Evolutionary conservation across 2,329 filamentous ascomycete genomes (phyloP).

Genomic region (Fusarium sp.): DNA sequence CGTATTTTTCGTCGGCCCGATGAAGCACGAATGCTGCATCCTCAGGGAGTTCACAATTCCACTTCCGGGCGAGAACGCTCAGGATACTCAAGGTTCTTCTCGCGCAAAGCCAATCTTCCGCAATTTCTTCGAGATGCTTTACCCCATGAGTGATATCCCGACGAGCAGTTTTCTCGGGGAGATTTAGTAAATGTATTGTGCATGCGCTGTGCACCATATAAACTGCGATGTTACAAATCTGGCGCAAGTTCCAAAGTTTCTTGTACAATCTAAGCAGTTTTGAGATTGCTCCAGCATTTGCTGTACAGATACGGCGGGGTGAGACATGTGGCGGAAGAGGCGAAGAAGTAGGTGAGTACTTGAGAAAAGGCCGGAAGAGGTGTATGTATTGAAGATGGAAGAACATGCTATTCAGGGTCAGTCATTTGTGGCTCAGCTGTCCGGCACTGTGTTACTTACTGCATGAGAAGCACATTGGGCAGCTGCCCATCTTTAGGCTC

Average conservation of each 20-base stretch:
- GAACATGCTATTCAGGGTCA: constrained; percentile 78
- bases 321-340: constrained; percentile 89
- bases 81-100: constrained; percentile 86
- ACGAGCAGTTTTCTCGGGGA: constrained; percentile 90
- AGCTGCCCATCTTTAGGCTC: constrained; percentile 90
- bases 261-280: constrained; percentile 96
- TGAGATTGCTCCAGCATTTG: constrained; percentile 88
- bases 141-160: constrained; percentile 91
- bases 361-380: constrained; percentile 93
- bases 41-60: constrained; percentile 86
- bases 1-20: constrained; percentile 82
- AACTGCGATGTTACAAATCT: constrained; percentile 96
- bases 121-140: constrained; percentile 93
- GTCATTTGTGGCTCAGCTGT: not conserved
- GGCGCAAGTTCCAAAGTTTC: constrained; percentile 86
- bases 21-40: constrained; percentile 82
- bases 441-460: constrained; percentile 70
- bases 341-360: constrained; percentile 83
- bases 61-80: constrained; percentile 85
- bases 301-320: constrained; percentile 88
- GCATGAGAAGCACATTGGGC: constrained; percentile 80
- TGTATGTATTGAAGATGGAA: constrained; percentile 96
- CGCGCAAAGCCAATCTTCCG: constrained; percentile 92
- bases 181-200: constrained; percentile 91
- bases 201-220: constrained; percentile 96